Evolutionary conservation across 1,284 basidiomycete species (phyloP), one percentile per base, ranked within the genome.

Genomic region (Boletellus deceptivus): DNA sequence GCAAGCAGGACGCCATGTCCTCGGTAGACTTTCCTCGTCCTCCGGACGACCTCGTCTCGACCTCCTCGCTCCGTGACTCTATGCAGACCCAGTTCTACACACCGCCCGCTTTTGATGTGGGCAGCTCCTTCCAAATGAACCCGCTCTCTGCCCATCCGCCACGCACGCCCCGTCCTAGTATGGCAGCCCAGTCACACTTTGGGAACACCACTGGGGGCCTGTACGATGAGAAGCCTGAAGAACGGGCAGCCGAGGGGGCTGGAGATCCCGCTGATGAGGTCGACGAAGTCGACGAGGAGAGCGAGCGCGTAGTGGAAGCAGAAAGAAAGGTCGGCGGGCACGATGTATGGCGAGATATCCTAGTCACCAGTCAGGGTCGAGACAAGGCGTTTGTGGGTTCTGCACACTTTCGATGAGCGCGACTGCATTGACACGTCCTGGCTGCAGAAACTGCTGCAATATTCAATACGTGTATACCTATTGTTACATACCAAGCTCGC

Each of bases 301-400:
- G 75, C 34, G 77, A 77, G 41, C 66, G 64, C 35, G 70, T 71
- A 18, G 68, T 75, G 59, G 69, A 66, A 36, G 73, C 71, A 10
- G 73, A 75, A 55, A 64, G 64, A 55, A 75, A 68, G 49, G 71
- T 86, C 27, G 70, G 74, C 33, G 70, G 65, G 45, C 84, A 86
- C 60, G 86, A 88, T 38, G 76, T 91, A 5, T 90, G 85, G 87
- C 75, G 81, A 56, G 89, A 91, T 53, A 77, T 91, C 67, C 71
- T 91, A 46, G 74, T 81, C 58, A 84, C 86, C 14, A 86, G 84
- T 57, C 77, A 80, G 55, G 89, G 89, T 39, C 76, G 89, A 58
- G 89, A 91, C 68, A 91, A 91, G 69, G 80, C 83, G 25, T 86
- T 91, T 63, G 89, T 91, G 70, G 64, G 86, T 79, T 51, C 56